phyloP scores from a whole-genome alignment of 1,284 basidiomycete species.

The Golubevia sp. region DNA sequence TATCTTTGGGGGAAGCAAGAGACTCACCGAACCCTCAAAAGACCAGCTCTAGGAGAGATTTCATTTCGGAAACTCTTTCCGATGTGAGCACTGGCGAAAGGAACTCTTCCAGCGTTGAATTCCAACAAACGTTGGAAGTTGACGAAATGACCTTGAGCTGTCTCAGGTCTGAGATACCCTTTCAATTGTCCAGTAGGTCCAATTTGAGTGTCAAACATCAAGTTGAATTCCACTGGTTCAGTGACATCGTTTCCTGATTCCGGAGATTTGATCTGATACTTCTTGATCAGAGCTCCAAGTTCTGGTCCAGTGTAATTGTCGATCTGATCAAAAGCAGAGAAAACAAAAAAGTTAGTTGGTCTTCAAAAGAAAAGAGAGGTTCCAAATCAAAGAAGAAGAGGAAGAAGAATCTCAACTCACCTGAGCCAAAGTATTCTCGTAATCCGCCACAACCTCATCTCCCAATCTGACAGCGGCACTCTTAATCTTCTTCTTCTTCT shows the following conservation, averaged over 20 bases:
- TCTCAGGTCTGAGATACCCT: slow-evolving; percentile 60
- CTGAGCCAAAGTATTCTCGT: slow-evolving; percentile 41
- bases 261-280: slow-evolving; percentile 54
- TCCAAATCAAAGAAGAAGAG: background rate
- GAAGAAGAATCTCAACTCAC: background rate
- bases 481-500: slow-evolving; percentile 57
- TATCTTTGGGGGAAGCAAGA: background rate
- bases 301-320: slow-evolving; percentile 58
- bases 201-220: slow-evolving; percentile 59
- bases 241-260: slow-evolving; percentile 56
- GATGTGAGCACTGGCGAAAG: slow-evolving; percentile 59
- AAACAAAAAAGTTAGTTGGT: background rate
- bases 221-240: slow-evolving; percentile 59
- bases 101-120: slow-evolving; percentile 61
- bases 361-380: background rate
- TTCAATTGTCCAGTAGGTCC: slow-evolving; percentile 59
- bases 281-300: slow-evolving; percentile 56
- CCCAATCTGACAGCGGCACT: slow-evolving; percentile 50
- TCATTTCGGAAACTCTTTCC: slow-evolving; percentile 62
- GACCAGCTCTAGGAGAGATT: slow-evolving; percentile 58
- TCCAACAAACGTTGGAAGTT: slow-evolving; percentile 61
- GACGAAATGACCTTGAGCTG: slow-evolving; percentile 61
- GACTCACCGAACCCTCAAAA: slow-evolving; percentile 46
- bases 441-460: slow-evolving; percentile 43
- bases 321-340: slow-evolving; percentile 19